Conservation (phyloP, 2,329 filamentous ascomycete species). For the Diaporthe caulivora region DNA sequence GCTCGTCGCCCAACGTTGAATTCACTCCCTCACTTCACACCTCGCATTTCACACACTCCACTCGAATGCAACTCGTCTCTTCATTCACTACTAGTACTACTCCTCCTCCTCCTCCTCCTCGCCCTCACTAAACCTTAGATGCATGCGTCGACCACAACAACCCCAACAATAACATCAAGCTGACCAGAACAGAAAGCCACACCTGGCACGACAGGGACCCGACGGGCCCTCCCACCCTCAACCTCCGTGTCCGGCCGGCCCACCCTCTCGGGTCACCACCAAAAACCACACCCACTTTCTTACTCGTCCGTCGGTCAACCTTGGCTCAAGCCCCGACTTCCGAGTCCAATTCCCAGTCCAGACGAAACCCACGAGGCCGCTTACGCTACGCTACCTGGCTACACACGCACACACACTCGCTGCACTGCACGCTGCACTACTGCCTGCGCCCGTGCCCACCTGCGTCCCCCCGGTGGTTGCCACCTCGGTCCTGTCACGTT, state of each 20-base stretch:
- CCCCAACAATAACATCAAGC: neutral
- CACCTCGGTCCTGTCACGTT: constrained; percentile 20
- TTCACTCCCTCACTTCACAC: neutral
- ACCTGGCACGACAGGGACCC: neutral
- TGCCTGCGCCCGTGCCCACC: neutral
- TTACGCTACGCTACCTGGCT: neutral
- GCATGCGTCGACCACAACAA: neutral
- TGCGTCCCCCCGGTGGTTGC: neutral
- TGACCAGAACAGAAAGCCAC: neutral
- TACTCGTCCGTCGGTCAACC: constrained; percentile 24
- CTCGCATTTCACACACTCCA: neutral
- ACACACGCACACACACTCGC: neutral
- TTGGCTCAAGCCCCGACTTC: constrained; percentile 21
- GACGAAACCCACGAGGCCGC: constrained; percentile 7
- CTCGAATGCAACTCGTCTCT: neutral
- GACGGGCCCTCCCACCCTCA: constrained; percentile 11
- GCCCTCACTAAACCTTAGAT: neutral
- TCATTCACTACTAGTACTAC: neutral
- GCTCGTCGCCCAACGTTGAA: constrained; percentile 20
- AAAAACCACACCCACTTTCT: constrained; percentile 9
- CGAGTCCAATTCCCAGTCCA: neutral
- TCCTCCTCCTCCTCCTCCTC: too few species aligned
- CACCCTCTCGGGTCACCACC: constrained; percentile 24
- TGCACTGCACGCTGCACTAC: neutral
- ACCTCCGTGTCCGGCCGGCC: constrained; percentile 23